These are phyloP conservation scores for Calvatia gigantea DNA, from an alignment of 768 basidiomycete genomes.

Conservation along the genomic window DNA sequence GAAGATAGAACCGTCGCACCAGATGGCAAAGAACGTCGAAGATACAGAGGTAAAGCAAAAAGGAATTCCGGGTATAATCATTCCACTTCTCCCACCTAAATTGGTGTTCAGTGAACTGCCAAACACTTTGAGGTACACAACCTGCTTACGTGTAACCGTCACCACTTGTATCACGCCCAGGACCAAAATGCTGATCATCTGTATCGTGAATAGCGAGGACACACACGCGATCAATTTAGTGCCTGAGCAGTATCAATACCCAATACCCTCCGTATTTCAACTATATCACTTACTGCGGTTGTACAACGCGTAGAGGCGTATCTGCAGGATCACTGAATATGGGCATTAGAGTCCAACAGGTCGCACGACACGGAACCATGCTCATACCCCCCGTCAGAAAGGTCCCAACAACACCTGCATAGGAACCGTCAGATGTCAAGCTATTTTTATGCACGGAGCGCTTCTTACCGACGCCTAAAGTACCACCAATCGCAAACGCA, in stretches of 20 bases:
- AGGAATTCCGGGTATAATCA: constrained; percentile 2
- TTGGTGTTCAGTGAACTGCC: not conserved
- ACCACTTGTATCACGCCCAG: not conserved
- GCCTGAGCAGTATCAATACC: not conserved
- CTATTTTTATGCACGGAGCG: not conserved
- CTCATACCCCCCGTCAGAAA: not conserved
- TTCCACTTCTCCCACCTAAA: not conserved
- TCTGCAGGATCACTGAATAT: not conserved
- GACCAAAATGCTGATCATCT: not conserved
- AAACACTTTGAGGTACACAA: not conserved
- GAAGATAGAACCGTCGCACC: not conserved
- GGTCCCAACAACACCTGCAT: not conserved
- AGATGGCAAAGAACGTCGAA: constrained; percentile 3
- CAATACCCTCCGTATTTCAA: not conserved
- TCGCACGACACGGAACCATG: not conserved
- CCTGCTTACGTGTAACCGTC: not conserved
- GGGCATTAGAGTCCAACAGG: not conserved
- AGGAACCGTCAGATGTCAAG: not conserved
- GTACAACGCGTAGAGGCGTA: not conserved
- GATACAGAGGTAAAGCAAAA: not conserved
- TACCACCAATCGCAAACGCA: not conserved
- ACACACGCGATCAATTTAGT: not conserved
- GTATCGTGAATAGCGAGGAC: not conserved
- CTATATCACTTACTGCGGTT: not conserved
- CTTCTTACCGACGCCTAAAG: not conserved